These are phyloP conservation scores for Fusarium globosum DNA, from an alignment of 2,329 filamentous ascomycete genomes.

Conservation along the genomic window DNA sequence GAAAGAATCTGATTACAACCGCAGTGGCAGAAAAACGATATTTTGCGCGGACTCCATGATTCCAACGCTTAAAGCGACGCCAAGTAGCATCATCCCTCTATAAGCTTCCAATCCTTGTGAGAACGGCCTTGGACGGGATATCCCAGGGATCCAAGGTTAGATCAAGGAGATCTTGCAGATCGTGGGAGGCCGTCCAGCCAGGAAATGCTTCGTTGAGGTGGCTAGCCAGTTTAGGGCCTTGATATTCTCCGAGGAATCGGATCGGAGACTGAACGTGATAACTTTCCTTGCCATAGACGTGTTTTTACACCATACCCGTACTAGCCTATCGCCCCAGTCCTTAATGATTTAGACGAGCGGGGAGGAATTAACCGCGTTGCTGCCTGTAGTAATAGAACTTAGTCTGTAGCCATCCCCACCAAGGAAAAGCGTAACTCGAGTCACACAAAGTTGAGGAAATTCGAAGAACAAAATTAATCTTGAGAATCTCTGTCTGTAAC, in stretches of 20 bases:
- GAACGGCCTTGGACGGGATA: background rate
- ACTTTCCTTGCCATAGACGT: background rate
- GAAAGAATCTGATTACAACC: constrained; percentile 2
- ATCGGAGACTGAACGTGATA: background rate
- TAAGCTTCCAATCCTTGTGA: fast-evolving
- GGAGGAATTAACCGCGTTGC: background rate
- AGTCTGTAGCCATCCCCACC: background rate
- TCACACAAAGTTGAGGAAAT: no score
- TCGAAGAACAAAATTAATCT: no score
- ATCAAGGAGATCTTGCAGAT: background rate
- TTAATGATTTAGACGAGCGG: background rate
- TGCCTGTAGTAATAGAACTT: background rate
- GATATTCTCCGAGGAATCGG: background rate
- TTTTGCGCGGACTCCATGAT: background rate
- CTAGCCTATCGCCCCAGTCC: fast-evolving
- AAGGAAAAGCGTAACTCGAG: background rate
- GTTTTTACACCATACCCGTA: background rate
- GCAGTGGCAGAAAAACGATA: constrained; percentile 11
- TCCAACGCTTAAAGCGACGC: fast-evolving
- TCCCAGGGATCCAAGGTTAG: background rate
- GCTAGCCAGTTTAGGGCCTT: fast-evolving
- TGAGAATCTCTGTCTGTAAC: background rate
- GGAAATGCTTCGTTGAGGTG: background rate
- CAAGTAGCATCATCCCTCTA: fast-evolving
- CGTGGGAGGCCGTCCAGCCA: background rate